A percentile compares a stretch with the other conserved stretches of the same genome.
Conservation (phyloP, 2,329 filamentous ascomycete genomes). For the Cladosporium cucumerinum region DNA sequence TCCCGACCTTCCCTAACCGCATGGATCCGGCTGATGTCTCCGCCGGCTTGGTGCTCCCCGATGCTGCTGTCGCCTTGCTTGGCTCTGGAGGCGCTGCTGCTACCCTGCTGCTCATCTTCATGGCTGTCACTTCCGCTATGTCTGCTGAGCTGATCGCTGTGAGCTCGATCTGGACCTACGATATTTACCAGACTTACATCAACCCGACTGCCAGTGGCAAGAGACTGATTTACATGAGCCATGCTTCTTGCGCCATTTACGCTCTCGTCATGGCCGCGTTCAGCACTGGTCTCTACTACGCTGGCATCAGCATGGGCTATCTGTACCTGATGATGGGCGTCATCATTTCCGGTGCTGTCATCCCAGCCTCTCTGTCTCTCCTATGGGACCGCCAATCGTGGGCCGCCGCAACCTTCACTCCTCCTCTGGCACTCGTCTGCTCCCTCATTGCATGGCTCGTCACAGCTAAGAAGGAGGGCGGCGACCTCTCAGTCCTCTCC, state of each 20-base stretch:
- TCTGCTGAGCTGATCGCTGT: slow-evolving; percentile 84
- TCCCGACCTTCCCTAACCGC: slow-evolving; percentile 69
- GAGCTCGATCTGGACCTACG: slow-evolving; percentile 83
- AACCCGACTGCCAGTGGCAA: slow-evolving; percentile 72
- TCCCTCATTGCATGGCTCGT: slow-evolving; percentile 75
- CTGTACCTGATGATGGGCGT: slow-evolving; percentile 89
- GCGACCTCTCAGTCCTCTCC: slow-evolving; percentile 65
- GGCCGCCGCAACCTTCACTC: slow-evolving; percentile 67
- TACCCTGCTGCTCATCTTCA: slow-evolving; percentile 78
- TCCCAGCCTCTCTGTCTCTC: slow-evolving; percentile 76
- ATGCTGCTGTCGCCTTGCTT: slow-evolving; percentile 77
- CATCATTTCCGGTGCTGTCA: slow-evolving; percentile 72
- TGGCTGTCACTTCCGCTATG: slow-evolving; percentile 83
- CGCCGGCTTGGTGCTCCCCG: slow-evolving; percentile 79
- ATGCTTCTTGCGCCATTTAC: slow-evolving; percentile 70
- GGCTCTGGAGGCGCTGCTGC: slow-evolving; percentile 77
- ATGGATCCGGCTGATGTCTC: slow-evolving; percentile 72
- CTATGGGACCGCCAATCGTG: slow-evolving; percentile 78
- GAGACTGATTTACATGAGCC: slow-evolving; percentile 75
- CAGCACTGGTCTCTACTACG: slow-evolving; percentile 35
- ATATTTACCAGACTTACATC: slow-evolving; percentile 84
- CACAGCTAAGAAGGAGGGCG: slow-evolving; percentile 67
- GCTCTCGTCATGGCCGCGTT: slow-evolving; percentile 66
- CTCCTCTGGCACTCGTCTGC: slow-evolving; percentile 65
- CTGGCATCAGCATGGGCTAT: slow-evolving; percentile 76